These are phyloP conservation scores for Yarrowia yakushimensis DNA, from an alignment of 805 yeast species.

Conservation along the genomic window DNA sequence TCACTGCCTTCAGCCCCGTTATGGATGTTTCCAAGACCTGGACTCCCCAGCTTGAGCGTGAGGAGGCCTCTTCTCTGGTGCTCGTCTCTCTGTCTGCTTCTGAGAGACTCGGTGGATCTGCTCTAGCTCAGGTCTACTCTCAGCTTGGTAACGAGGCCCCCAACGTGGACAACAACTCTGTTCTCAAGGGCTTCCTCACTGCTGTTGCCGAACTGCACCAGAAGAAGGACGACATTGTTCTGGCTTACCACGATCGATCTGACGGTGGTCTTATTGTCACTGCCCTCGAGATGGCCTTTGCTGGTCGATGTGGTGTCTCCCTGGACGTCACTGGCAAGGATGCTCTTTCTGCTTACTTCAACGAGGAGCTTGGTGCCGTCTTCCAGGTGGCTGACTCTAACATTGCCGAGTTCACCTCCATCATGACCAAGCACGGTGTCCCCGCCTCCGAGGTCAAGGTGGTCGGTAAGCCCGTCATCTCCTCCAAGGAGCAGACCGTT, in stretches of 20 bases:
- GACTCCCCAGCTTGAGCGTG: conserved; percentile 77
- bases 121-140: conserved; percentile 87
- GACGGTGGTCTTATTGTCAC: conserved; percentile 94
- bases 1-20: conserved; percentile 91
- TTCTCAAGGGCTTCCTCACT: conserved; percentile 66
- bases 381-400: conserved; percentile 70
- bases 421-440: conserved; percentile 60
- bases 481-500: conserved; percentile 49
- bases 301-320: conserved; percentile 81
- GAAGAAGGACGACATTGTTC: conserved; percentile 50
- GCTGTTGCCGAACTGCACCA: conserved; percentile 72
- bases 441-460: conserved; percentile 50
- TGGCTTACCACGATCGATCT: conserved; percentile 91
- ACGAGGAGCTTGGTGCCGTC: conserved; percentile 94
- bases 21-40: conserved; percentile 81
- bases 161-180: conserved; percentile 63
- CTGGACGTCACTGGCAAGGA: conserved; percentile 44
- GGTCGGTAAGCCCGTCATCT: conserved; percentile 58
- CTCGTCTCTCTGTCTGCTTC: conserved; percentile 73
- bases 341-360: conserved; percentile 61
- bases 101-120: conserved; percentile 84
- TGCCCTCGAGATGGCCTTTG: conserved; percentile 92
- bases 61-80: conserved; percentile 50
- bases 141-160: conserved; percentile 83
- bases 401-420: conserved; percentile 50